Conservation (phyloP, 805 yeast genomes). For the Candida rishiriensis region DNA sequence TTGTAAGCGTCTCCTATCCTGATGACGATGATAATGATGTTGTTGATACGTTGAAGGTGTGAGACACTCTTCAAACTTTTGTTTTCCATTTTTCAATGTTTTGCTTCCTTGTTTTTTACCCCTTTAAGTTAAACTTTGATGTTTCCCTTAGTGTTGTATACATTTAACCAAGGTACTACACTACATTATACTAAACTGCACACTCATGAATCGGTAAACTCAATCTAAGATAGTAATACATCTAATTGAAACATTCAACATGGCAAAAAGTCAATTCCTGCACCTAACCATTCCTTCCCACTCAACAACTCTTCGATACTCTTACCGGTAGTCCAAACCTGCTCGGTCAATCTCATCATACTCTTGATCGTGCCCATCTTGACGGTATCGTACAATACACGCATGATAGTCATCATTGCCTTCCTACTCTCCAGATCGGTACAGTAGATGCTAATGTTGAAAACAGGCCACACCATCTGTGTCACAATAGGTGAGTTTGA, state of each 20-base stretch:
- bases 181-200: neutral
- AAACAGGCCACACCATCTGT: conserved; percentile 63
- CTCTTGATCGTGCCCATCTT: conserved; percentile 52
- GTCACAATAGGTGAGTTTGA: conserved; percentile 45
- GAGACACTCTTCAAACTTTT: too few relatives aligned
- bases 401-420: conserved; percentile 32
- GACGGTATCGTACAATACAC: conserved; percentile 40
- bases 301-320: conserved; percentile 39
- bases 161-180: too few relatives aligned
- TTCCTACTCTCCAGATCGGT: conserved; percentile 29
- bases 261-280: conserved; percentile 50
- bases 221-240: too few relatives aligned
- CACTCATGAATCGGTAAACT: too few relatives aligned
- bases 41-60: too few relatives aligned
- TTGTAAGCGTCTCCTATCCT: conserved; percentile 45
- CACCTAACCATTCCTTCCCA: conserved; percentile 42
- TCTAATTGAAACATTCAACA: conserved; percentile 17
- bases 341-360: conserved; percentile 37
- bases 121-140: neutral
- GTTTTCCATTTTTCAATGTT: neutral
- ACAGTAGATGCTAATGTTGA: conserved; percentile 45
- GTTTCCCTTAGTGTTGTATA: too few relatives aligned
- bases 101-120: neutral
- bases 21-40: too few relatives aligned
- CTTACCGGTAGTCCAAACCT: conserved; percentile 43